A percentile compares a stretch with the other conserved stretches of the same genome.
These are phyloP conservation scores for Fomitopsis schrenkii DNA, from an alignment of 1,284 basidiomycete species.

Conservation along the genomic window DNA sequence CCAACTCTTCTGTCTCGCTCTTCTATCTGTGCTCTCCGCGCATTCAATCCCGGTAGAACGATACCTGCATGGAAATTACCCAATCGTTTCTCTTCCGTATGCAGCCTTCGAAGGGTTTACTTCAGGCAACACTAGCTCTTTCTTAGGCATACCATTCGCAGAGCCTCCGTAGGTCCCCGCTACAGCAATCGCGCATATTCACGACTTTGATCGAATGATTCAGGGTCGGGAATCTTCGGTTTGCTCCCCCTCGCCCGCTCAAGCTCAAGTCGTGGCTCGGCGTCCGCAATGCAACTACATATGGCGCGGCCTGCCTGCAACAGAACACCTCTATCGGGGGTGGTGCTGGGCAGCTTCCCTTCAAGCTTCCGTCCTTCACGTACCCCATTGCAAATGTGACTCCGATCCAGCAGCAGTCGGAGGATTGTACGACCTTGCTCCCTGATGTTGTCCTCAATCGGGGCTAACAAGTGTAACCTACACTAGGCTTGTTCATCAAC, in stretches of 20 bases:
- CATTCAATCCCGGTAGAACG: too few relatives aligned
- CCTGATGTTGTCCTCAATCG: not conserved
- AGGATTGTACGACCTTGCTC: constrained; percentile 14
- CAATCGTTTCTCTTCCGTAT: not conserved
- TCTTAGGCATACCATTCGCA: constrained; percentile 4
- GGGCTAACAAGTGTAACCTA: not conserved
- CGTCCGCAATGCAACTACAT: constrained; percentile 35
- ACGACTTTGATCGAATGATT: too few relatives aligned
- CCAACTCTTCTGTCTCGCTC: too few relatives aligned
- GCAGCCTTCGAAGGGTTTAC: not conserved
- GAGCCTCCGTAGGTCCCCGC: constrained; percentile 3
- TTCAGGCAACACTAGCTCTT: not conserved
- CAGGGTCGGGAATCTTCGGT: constrained; percentile 3
- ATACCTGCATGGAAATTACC: not conserved
- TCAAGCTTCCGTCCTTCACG: not conserved
- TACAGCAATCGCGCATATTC: too few relatives aligned
- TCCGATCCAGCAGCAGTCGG: not conserved
- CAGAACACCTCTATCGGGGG: constrained; percentile 27
- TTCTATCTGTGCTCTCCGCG: too few relatives aligned
- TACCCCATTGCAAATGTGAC: not conserved
- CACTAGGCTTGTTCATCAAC: constrained; percentile 51
- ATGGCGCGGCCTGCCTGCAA: constrained; percentile 48
- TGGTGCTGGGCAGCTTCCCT: too few relatives aligned
- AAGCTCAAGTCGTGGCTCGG: constrained; percentile 32
- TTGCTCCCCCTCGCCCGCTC: not conserved